These are phyloP conservation scores for Pluteus cervinus DNA, from an alignment of 768 basidiomycete species.

Conservation along the genomic window DNA sequence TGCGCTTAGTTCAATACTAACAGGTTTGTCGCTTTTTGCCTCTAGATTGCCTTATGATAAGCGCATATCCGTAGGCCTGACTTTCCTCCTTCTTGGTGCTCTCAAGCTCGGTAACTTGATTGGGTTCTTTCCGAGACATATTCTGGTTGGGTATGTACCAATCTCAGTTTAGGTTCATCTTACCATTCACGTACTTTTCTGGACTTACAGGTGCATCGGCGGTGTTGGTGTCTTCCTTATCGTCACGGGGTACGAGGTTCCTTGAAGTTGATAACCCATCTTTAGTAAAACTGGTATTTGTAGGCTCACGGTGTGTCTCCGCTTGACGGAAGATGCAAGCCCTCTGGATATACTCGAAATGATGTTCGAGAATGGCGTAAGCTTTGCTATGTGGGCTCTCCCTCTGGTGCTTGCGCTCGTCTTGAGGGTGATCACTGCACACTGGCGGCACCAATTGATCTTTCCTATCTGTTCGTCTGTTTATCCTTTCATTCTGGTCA, in stretches of 20 bases:
- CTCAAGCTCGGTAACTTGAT: conserved; percentile 80
- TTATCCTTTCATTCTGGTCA: background rate
- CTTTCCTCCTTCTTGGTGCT: conserved; percentile 83
- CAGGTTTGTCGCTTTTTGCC: conserved; percentile 43
- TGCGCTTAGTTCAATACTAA: conserved; percentile 80
- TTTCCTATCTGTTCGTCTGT: conserved; percentile 74
- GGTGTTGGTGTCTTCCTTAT: conserved; percentile 95
- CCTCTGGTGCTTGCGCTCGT: conserved; percentile 73
- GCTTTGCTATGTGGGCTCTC: conserved; percentile 71
- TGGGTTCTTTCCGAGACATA: conserved; percentile 95
- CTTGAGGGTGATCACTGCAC: conserved; percentile 73
- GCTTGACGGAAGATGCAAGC: conserved; percentile 66
- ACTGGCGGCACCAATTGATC: conserved; percentile 81
- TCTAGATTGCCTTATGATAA: conserved; percentile 1
- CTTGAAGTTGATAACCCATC: conserved; percentile 2
- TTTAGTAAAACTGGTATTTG: conserved; percentile 1
- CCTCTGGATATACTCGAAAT: too few relatives aligned
- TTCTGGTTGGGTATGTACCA: conserved; percentile 77
- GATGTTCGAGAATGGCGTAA: conserved; percentile 59
- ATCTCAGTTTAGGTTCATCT: conserved; percentile 8
- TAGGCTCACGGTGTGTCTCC: conserved; percentile 80
- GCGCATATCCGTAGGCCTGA: conserved; percentile 41
- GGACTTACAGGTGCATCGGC: conserved; percentile 65
- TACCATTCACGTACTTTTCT: background rate
- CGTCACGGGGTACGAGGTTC: conserved; percentile 66